phyloP scores from a whole-genome alignment of 768 basidiomycete genomes.

The Mycena alexandri region DNA sequence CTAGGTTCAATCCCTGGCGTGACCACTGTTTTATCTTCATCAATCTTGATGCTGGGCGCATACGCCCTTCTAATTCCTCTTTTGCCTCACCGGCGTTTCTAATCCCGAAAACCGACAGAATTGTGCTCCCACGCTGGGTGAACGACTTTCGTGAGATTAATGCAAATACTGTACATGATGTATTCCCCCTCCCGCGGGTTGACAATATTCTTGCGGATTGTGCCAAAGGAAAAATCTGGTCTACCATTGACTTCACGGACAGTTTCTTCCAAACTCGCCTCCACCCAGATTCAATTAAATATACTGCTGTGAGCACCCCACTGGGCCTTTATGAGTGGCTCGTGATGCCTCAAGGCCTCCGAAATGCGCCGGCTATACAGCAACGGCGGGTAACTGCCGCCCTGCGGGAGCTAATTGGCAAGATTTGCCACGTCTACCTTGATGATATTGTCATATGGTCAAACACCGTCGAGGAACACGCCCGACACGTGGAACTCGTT shows the following conservation, averaged over 20 bases:
- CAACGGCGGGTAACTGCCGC: conserved; percentile 50
- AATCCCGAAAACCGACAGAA: conserved; percentile 47
- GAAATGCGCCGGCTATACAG: conserved; percentile 52
- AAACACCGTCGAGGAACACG: conserved; percentile 49
- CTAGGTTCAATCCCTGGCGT: too few relatives aligned
- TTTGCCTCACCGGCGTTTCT: conserved; percentile 49
- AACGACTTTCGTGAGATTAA: conserved; percentile 47
- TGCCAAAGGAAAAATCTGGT: conserved; percentile 51
- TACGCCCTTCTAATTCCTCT: conserved; percentile 41
- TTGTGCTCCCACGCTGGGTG: conserved; percentile 40
- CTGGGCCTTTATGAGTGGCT: conserved; percentile 56
- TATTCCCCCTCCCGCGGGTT: conserved; percentile 42
- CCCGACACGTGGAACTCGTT: conserved; percentile 37
- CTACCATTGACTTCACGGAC: conserved; percentile 56
- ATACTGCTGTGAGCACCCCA: conserved; percentile 51
- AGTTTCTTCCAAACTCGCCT: conserved; percentile 53
- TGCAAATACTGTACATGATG: conserved; percentile 40
- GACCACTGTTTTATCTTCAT: too few relatives aligned
- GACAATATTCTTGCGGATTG: conserved; percentile 50
- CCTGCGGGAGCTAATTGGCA: conserved; percentile 49
- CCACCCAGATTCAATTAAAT: conserved; percentile 39
- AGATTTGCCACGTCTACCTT: conserved; percentile 58
- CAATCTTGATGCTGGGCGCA: conserved; percentile 46
- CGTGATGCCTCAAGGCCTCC: conserved; percentile 55
- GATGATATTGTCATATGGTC: conserved; percentile 64